Base-by-base conservation (phyloP, 164 flowering plant species). In the Kalanchoe fedtschenkoi region DNA sequence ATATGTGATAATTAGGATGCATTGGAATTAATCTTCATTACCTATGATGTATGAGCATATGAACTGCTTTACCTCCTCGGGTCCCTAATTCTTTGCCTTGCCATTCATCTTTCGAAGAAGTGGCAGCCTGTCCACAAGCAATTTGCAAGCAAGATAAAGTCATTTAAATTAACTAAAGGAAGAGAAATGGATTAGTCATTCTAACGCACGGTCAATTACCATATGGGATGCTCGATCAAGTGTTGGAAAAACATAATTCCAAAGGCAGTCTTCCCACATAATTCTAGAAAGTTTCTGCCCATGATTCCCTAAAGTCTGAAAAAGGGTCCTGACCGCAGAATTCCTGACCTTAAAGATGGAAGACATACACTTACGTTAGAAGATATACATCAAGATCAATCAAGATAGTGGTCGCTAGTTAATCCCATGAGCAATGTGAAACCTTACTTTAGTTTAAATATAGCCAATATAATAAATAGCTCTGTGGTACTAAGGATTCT, bases 41-140 rank as follows among this genome's bases (percentile, higher is more conserved):
- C 99, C 97, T 91, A 68, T 95, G 99, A 84, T 95, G 99, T 73
- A 95, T 87, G 58, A 95, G 97, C 99, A 95, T 95, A 78, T 95
- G 99, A 70, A 95, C 88, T 60, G 99, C 86, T 83, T 95, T 95
- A 67, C 99, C 99, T 58, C 89, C 89, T 53, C 91, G 79, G 38
- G 80, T 78, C 57, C 99, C 99, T n/a, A 95, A 87, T 78, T 95
- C 97, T 81, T 85, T 91, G n/a, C 99, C 99, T 38, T 86, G 96
- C 93, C 95, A 91, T 79, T 95, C 96, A 82, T 88, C 97, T 74
- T 78, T 88, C 24, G 99, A 95, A 59, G 99, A 95, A 53, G 89
- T 84, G 70, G 87, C 95, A 62, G 89, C 95, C 99, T 95, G 68
- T 29, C 58, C 29, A 39, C 53, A 70, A 22, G 21, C 56, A 51